These are phyloP conservation scores for Quercus lobata DNA, from an alignment of 331 rosid species.

Conservation along the genomic window DNA sequence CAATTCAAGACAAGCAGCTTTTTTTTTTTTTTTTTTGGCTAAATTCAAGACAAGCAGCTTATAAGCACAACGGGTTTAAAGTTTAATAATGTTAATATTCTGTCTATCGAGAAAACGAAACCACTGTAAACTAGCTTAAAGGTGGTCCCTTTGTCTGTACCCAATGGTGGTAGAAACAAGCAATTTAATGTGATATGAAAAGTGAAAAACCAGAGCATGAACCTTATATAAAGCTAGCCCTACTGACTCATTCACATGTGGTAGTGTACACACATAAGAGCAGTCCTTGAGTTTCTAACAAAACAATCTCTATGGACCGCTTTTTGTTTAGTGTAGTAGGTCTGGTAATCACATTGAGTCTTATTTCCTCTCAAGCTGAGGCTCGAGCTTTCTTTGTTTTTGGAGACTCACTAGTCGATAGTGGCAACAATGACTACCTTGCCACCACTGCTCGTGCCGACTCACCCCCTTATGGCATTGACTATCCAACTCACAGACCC, in stretches of 20 bases:
- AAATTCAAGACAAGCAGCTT: not conserved
- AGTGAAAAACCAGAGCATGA: not conserved
- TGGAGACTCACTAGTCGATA: slow-evolving; percentile 89
- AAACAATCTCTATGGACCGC: not conserved
- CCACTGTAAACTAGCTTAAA: not conserved
- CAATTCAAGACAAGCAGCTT: not conserved
- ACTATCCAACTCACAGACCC: slow-evolving; percentile 64
- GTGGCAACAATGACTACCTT: slow-evolving; percentile 74
- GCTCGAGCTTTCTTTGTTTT: slow-evolving; percentile 81
- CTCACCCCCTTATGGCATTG: slow-evolving; percentile 74
- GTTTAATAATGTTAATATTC: too few relatives aligned
- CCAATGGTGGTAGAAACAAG: not conserved
- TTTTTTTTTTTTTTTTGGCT: too few relatives aligned
- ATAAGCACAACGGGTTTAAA: too few relatives aligned
- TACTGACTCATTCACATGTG: not conserved
- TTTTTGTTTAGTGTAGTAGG: not conserved
- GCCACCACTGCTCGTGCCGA: slow-evolving; percentile 89
- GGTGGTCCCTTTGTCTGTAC: not conserved
- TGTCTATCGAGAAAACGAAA: too few relatives aligned
- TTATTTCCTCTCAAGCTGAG: slow-evolving; percentile 22
- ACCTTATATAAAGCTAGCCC: not conserved
- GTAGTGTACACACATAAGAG: not conserved
- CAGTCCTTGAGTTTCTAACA: not conserved
- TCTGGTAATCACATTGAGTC: not conserved
- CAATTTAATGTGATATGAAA: not conserved